Evolutionary conservation across 805 yeast genomes (phyloP), one percentile per base, ranked within the genome.

Genomic region (Candida boleticola): DNA sequence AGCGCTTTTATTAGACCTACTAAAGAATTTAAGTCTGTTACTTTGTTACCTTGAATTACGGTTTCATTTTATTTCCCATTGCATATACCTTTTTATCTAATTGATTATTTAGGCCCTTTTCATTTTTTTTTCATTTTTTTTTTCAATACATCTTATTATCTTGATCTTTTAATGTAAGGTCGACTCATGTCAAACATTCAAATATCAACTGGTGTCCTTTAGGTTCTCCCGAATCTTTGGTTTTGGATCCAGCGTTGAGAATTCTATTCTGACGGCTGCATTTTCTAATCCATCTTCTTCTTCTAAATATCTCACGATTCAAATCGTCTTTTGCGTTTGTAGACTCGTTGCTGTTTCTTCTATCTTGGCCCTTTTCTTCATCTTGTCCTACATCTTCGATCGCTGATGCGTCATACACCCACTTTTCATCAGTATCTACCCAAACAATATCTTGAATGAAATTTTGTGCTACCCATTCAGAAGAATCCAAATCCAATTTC

Each of bases 391-490:
- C 16, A 86, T 92, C 96, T 96, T 19, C 35, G 21, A 6, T 11
- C 5, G 20, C 31, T 5, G 51, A n/a, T 58, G 57, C 55, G 58
- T 88, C 96, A 58, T 88, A 88, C 16, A 86, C 92, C 96, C 96
- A 88, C 60, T 88, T 88, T 31, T 84, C 85, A 42, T 81, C 89
- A 22, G 76, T 67, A 61, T 88, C 95, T 17, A 85, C 69, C 17
- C 69, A 72, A 13, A 83, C 79, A 35, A 78, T 61, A 43, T 77
- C 83, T 22, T 52, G 44, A 11, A 83, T 62, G 39, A 76, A 64
- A 40, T 77, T 73, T 2, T 61, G 55, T 35, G 61, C 61, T 5
- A 82, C 86, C 96, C 96, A 88, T 2, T 53, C 60, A 20, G 66
- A 63, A 0, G 89, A 88, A 16, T 74, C 65, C 37, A 82, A 68